A percentile compares a stretch with the other conserved stretches of the same genome.
These are phyloP conservation scores for Teunomyces aglyptinius DNA, from an alignment of 805 yeast species.

Conservation along the genomic window DNA sequence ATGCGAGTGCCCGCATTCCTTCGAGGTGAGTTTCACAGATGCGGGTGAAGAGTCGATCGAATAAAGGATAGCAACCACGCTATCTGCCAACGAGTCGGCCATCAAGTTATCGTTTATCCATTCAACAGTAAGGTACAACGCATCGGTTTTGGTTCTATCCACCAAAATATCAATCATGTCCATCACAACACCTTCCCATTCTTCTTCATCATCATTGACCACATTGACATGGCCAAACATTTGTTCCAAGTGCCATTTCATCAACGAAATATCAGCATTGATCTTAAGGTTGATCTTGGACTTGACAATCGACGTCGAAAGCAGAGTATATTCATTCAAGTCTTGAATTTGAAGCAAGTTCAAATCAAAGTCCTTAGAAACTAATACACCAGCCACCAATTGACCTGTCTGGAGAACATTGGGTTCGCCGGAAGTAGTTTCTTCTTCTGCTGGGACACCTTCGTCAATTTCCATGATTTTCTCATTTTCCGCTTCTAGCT, in stretches of 20 bases:
- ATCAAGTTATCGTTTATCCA: slow-evolving; percentile 84
- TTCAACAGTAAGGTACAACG: slow-evolving; percentile 61
- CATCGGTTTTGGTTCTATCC: slow-evolving; percentile 40
- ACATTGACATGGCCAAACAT: slow-evolving; percentile 89
- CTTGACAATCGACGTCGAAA: slow-evolving; percentile 79
- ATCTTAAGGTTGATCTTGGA: slow-evolving; percentile 79
- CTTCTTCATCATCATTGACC: slow-evolving; percentile 50
- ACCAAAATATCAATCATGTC: slow-evolving; percentile 41
- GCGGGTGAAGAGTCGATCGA: slow-evolving; percentile 95
- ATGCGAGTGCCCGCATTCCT: slow-evolving; percentile 47
- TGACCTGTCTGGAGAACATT: slow-evolving; percentile 19
- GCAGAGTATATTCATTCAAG: slow-evolving; percentile 81
- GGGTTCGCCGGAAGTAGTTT: slow-evolving; percentile 9
- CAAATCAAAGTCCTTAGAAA: slow-evolving; percentile 87
- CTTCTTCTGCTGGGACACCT: slow-evolving; percentile 12
- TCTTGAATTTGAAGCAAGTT: slow-evolving; percentile 82
- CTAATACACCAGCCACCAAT: slow-evolving; percentile 75
- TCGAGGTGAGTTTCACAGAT: slow-evolving; percentile 82
- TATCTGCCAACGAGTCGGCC: slow-evolving; percentile 92
- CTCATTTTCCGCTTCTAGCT: slow-evolving; percentile 43
- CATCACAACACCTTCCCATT: slow-evolving; percentile 46
- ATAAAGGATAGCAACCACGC: slow-evolving; percentile 83
- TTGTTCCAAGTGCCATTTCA: slow-evolving; percentile 87
- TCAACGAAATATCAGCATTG: slow-evolving; percentile 75
- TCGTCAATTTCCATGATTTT: slow-evolving; percentile 32